Evolutionary conservation across 2,329 filamentous ascomycete species (phyloP).

Genomic region (Fusarium sp.): DNA sequence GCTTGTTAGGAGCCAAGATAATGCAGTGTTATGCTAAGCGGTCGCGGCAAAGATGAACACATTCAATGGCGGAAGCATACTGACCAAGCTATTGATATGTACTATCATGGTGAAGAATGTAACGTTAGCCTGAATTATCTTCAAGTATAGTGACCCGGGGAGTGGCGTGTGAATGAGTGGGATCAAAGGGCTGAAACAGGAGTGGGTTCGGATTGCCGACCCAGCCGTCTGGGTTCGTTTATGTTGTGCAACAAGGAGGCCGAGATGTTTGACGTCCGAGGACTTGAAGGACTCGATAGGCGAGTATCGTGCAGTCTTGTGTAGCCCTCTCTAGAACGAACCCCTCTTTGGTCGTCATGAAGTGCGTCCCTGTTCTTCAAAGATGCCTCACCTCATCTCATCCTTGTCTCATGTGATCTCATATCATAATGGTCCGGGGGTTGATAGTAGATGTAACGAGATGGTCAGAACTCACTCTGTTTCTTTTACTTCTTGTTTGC

Average conservation of each 20-base stretch:
- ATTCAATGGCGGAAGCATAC: conserved; percentile 35
- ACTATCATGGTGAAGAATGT: conserved; percentile 49
- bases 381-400: conserved; percentile 1
- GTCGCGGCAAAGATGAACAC: neutral
- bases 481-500: conserved; percentile 69
- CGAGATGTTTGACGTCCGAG: neutral
- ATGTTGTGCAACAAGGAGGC: conserved; percentile 21
- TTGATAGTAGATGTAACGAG: conserved; percentile 1
- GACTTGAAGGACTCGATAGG: conserved; percentile 7
- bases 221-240: neutral
- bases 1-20: neutral
- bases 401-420: conserved; percentile 15
- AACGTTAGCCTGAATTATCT: conserved; percentile 29
- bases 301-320: conserved; percentile 9
- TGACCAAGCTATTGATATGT: conserved; percentile 71
- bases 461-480: conserved; percentile 57
- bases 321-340: neutral
- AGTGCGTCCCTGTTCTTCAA: neutral
- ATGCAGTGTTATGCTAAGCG: neutral
- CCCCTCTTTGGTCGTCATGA: neutral
- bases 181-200: neutral
- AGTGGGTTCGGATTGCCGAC: neutral
- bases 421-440: neutral
- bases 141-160: neutral
- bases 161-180: neutral